phyloP scores from a whole-genome alignment of 306 rosid species.

The Fragaria vesca region DNA sequence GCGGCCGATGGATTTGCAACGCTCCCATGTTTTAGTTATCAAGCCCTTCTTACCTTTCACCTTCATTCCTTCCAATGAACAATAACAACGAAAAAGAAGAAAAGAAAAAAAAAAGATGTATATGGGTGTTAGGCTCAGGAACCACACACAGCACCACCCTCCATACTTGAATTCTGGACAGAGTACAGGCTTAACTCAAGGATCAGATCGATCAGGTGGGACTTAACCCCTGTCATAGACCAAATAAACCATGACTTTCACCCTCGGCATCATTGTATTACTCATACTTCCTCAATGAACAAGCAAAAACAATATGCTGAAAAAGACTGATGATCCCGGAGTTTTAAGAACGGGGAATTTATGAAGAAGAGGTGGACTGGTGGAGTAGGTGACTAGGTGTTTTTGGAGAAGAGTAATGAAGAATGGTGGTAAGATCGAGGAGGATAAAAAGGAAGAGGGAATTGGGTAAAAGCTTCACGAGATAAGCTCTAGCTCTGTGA shows the following conservation, averaged over 20 bases:
- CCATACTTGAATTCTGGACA: neutral
- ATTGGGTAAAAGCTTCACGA: slow-evolving; percentile 17
- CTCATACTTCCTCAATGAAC: slow-evolving; percentile 40
- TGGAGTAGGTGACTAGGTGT: slow-evolving; percentile 3
- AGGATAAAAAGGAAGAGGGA: slow-evolving; percentile 12
- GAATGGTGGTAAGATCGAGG: slow-evolving; percentile 5
- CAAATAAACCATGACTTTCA: slow-evolving; percentile 49
- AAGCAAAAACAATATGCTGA: slow-evolving; percentile 12
- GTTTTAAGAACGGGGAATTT: neutral
- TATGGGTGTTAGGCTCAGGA: slow-evolving; percentile 11
- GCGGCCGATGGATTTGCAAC: slow-evolving; percentile 72
- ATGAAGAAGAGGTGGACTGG: neutral
- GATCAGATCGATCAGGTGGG: neutral
- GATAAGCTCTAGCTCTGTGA: neutral
- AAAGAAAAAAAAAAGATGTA: neutral
- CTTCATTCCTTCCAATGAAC: neutral
- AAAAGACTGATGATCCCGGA: neutral
- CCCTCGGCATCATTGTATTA: slow-evolving; percentile 71
- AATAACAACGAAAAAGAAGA: neutral
- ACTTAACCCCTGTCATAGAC: slow-evolving; percentile 75
- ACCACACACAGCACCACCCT: slow-evolving; percentile 3
- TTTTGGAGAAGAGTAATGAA: neutral
- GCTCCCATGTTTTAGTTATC: slow-evolving; percentile 68
- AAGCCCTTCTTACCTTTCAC: slow-evolving; percentile 47
- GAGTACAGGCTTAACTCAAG: neutral